Percentiles rank a stretch among this genome's conserved stretches.
phyloP scores from a whole-genome alignment of 2,329 filamentous ascomycete species.

The Sporothrix euskadiensis region DNA sequence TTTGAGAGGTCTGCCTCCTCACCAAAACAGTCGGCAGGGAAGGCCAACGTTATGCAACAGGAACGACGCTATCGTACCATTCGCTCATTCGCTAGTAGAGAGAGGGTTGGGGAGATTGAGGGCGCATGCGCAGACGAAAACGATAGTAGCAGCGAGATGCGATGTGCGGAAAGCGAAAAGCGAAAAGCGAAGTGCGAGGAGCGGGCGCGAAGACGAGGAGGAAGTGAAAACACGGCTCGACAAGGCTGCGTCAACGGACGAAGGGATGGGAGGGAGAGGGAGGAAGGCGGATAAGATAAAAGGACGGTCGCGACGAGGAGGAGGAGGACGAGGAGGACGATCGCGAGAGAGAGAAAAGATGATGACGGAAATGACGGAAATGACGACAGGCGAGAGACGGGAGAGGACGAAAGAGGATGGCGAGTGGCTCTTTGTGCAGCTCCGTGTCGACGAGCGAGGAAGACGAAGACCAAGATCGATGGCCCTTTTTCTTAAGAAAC shows the following conservation, averaged over 20 bases:
- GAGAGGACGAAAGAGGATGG: conserved; percentile 41
- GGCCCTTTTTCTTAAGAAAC: conserved; percentile 47
- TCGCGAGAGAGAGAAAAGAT: conserved; percentile 24
- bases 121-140: background rate
- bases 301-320: conserved; percentile 34
- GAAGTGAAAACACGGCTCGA: background rate
- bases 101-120: background rate
- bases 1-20: conserved; percentile 6
- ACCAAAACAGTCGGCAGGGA: conserved; percentile 35
- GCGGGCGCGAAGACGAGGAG: background rate
- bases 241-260: background rate
- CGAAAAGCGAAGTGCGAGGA: conserved; percentile 19
- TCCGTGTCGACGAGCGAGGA: conserved; percentile 9
- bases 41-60: conserved; percentile 19
- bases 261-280: conserved; percentile 18
- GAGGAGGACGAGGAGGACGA: conserved; percentile 23
- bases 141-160: conserved; percentile 1
- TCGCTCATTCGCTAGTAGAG: conserved; percentile 7
- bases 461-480: conserved; percentile 12
- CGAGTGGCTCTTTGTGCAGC: conserved; percentile 30
- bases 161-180: background rate
- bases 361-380: conserved; percentile 22
- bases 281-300: background rate
- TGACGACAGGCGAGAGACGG: conserved; percentile 18
- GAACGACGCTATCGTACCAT: conserved; percentile 28